phyloP scores from a whole-genome alignment of 139 green algal genomes.

The Micractinium conductrix region DNA sequence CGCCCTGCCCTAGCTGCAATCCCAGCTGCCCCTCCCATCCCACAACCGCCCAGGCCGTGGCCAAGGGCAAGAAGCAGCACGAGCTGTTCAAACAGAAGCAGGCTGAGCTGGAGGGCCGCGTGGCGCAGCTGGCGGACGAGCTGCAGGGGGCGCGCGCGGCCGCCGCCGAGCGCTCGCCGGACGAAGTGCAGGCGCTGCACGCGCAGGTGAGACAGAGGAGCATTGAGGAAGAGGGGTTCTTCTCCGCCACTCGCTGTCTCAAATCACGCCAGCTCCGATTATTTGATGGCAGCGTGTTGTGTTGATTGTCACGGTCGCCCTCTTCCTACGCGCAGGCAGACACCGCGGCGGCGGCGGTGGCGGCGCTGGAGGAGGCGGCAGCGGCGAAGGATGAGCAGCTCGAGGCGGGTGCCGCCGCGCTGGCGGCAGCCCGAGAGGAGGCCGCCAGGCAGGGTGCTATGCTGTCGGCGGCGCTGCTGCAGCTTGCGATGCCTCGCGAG shows the following conservation, averaged over 20 bases:
- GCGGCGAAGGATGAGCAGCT: conserved; percentile 15
- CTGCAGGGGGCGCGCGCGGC: background rate
- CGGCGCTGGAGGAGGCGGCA: conserved; percentile 1
- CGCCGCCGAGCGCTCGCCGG: background rate
- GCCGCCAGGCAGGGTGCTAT: background rate
- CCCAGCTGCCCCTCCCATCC: background rate
- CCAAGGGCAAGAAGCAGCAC: conserved; percentile 30
- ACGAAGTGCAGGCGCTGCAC: background rate
- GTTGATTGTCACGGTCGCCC: too few species aligned
- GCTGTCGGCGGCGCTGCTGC: background rate
- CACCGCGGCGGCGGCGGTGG: background rate
- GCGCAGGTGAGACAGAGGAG: too few species aligned
- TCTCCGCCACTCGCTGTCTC: too few species aligned
- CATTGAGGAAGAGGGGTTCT: too few species aligned
- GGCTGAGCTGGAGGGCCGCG: background rate
- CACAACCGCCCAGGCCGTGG: background rate
- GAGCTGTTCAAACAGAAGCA: conserved; percentile 19
- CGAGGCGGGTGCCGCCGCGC: background rate
- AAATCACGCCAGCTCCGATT: too few species aligned
- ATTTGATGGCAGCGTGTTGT: too few species aligned
- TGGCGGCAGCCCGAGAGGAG: background rate
- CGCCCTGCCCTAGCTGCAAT: background rate
- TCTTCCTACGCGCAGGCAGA: too few species aligned
- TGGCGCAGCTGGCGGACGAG: background rate
- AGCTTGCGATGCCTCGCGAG: background rate